Evolutionary conservation across 2,329 filamentous ascomycete species (phyloP), one percentile per base, ranked within the genome.

Genomic region (Niveomyces coronatus): DNA sequence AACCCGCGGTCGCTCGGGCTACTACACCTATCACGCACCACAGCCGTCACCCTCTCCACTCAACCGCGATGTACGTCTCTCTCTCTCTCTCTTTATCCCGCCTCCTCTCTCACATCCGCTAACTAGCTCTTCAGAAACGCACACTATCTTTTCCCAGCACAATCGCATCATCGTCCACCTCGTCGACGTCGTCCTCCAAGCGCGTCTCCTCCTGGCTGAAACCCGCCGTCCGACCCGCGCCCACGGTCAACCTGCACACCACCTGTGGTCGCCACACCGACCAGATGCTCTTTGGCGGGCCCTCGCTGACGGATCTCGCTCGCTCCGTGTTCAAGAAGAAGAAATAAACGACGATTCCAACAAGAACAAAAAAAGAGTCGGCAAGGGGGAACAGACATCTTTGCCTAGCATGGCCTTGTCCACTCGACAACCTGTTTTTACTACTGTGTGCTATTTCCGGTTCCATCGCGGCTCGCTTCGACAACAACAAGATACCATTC

Each of bases 181-280:
- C 52, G 14, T 32, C 44, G 4, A 40, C 48, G 7, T 47, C 51
- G 18, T 45, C 52, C 14, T 49, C 52, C 27, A 49, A 49, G 30
- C 49, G 57, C 41, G 59, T 54, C 40, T 47, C 50, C 5, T 49
- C 58, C 14, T 56, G 57, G 43, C 37, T 40, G 20, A 40, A 35
- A 20, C 45, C 45, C 37, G 53, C 53, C 40, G 46, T 60, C 46
- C 48, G 61, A 7, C 49, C 58, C n/a, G 8, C 14, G 14, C 62
- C 58, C 15, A 62, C 58, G 8, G 61, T 65, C 46, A 74, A 74
- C 44, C 62, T 67, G 29, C 63, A 72, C 53, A 73, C 69, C 24
- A 68, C 70, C 41, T 74, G 71, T 44, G 71, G 71, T 11, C 61
- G 71, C 11, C 70, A 74, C 52, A 67, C 67, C 27, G 63, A 71